Evolutionary conservation across 352 stramenopile genomes (phyloP), one percentile per base, ranked within the genome.

Genomic region (Pythium oligandrum): DNA sequence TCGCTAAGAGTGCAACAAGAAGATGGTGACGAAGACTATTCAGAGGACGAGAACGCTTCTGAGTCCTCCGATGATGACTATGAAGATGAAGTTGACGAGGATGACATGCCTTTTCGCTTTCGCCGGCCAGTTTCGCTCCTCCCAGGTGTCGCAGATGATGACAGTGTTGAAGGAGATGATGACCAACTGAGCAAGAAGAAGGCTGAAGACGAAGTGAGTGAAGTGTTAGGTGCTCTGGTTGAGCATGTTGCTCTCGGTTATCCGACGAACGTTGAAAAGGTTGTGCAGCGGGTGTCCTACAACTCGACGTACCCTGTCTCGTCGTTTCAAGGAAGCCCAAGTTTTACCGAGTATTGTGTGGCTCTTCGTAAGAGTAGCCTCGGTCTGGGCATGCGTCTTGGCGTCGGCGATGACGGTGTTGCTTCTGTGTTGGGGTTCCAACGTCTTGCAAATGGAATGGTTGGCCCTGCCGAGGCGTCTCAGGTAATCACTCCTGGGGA

Each of bases 191-290:
- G 48, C 32, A 86, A 80, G 58, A 88, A 88, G 49, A 88, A 90
- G 47, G 54, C 57, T 0, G 81, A 86, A 42, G 61, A 83, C 39
- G 71, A 93, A 59, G 75, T 95, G 36, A 78, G 71, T 10, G 77
- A 88, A 44, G 73, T 93, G 8, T 59, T 95, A 1, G 86, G 83
- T 36, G 82, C 75, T 30, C 61, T 94, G 5, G 73, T 95, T 26
- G 85, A 95, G 48, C 85, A 95, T 48, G 69, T 95, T 38, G 80
- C 75, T 4, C 63, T 95, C 44, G 83, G 85, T 31, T 95, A 95
- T 44, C 60, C 80, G 3, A 80, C 72, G 1, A 51, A 66, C 10
- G 44, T 89, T 38, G 63, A 78, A 30, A 61, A 61, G 2, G 58
- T 83, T 10, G 71, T 72, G 35, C 57, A 61, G 48, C 65, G 68